Conservation (phyloP, 2,329 filamentous ascomycete genomes). For the Talaromyces sp. region DNA sequence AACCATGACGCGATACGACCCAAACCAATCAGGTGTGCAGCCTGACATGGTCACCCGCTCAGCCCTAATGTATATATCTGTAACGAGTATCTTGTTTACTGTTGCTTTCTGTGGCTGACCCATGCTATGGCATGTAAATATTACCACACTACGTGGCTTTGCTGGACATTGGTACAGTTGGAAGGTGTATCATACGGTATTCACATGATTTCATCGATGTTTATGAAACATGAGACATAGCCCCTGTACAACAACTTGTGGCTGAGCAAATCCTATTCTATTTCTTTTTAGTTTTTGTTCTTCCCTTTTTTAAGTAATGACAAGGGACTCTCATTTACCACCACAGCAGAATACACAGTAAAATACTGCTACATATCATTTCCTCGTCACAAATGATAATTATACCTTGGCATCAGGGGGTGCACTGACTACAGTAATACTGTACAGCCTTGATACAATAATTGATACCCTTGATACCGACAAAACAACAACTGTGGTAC, state of each 20-base stretch:
- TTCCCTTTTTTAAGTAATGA: neutral
- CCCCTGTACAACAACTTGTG: slow-evolving; percentile 4
- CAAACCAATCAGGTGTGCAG: neutral
- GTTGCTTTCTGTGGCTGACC: slow-evolving; percentile 1
- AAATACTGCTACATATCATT: neutral
- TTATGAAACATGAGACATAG: neutral
- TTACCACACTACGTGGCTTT: neutral
- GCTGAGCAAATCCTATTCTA: slow-evolving; percentile 9
- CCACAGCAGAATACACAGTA: neutral
- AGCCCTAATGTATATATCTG: slow-evolving; percentile 8
- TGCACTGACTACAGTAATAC: slow-evolving; percentile 5
- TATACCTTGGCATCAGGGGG: neutral
- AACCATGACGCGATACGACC: neutral
- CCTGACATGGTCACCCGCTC: neutral
- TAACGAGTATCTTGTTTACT: slow-evolving; percentile 1
- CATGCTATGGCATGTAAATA: slow-evolving; percentile 1
- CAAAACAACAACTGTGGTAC: neutral
- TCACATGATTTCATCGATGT: neutral
- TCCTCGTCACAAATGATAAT: neutral
- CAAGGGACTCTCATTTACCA: neutral
- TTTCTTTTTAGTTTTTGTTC: neutral
- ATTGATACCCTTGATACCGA: slow-evolving; percentile 3
- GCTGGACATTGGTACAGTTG: neutral
- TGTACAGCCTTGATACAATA: neutral
- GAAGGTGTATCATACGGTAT: neutral